Conservation (phyloP, 805 yeast genomes). For the Naumovozyma baii region DNA sequence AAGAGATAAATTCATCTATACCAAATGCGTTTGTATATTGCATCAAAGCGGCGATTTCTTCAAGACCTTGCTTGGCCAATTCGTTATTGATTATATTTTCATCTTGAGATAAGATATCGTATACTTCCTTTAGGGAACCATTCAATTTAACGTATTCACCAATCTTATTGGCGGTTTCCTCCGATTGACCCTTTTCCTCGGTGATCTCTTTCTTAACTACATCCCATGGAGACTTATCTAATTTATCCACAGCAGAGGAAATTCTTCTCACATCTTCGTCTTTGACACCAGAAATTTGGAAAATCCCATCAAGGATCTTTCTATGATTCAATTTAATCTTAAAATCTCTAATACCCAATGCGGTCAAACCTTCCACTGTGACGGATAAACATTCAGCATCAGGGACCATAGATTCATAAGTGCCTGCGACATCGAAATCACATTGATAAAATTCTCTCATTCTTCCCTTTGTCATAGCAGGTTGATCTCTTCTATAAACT, state of each 20-base stretch:
- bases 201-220: constrained; percentile 87
- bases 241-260: constrained; percentile 91
- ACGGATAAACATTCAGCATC: constrained; percentile 84
- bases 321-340: constrained; percentile 91
- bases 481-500: constrained; percentile 98
- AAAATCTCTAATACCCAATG: constrained; percentile 79
- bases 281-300: constrained; percentile 87
- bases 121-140: constrained; percentile 62
- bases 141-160: constrained; percentile 83
- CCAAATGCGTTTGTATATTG: constrained; percentile 77
- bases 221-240: constrained; percentile 94
- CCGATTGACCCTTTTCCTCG: constrained; percentile 82
- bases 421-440: constrained; percentile 95
- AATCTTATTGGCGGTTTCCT: constrained; percentile 84
- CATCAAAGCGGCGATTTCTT: constrained; percentile 67
- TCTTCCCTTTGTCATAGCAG: constrained; percentile 99
- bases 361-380: constrained; percentile 73
- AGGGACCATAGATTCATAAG: constrained; percentile 88
- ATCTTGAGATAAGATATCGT: constrained; percentile 46
- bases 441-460: constrained; percentile 99
- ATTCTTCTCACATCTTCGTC: constrained; percentile 90
- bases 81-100: constrained; percentile 52
- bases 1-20: constrained; percentile 57
- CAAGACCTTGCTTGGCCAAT: constrained; percentile 70
- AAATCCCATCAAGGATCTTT: constrained; percentile 90